A percentile compares a stretch with the other conserved stretches of the same genome.
These are phyloP conservation scores for Phytophthora capsici DNA, from an alignment of 352 stramenopile species.

Conservation along the genomic window DNA sequence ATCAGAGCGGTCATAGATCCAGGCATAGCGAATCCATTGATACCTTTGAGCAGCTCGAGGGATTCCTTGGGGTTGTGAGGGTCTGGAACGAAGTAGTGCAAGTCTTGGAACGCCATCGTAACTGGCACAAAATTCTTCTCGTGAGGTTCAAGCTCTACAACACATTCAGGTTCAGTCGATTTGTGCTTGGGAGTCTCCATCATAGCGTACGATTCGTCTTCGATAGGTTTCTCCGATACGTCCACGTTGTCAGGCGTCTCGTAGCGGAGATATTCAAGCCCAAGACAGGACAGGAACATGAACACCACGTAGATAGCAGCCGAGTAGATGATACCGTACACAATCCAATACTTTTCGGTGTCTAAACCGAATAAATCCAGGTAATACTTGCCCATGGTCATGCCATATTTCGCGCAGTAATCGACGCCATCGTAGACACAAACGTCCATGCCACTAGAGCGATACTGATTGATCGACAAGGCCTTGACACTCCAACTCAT, in stretches of 20 bases:
- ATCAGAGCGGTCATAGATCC: slow-evolving; percentile 32
- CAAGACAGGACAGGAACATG: slow-evolving; percentile 20
- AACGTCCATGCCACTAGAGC: slow-evolving; percentile 23
- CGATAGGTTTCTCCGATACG: slow-evolving; percentile 17
- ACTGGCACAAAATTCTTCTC: slow-evolving; percentile 33
- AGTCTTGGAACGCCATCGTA: slow-evolving; percentile 37
- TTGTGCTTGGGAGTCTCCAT: slow-evolving; percentile 23
- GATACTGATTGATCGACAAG: slow-evolving; percentile 44
- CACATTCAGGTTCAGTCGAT: slow-evolving; percentile 2
- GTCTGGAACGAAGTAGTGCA: slow-evolving; percentile 54
- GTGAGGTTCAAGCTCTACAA: slow-evolving; percentile 6
- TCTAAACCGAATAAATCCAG: slow-evolving; percentile 37
- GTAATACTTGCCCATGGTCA: slow-evolving; percentile 41
- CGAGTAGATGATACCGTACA: slow-evolving; percentile 22
- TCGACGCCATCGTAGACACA: slow-evolving; percentile 37
- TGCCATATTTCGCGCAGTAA: slow-evolving; percentile 27
- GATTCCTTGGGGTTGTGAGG: slow-evolving; percentile 44
- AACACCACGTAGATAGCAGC: slow-evolving; percentile 16
- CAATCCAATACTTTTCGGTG: slow-evolving; percentile 37
- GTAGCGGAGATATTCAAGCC: slow-evolving; percentile 19
- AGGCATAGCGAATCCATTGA: slow-evolving; percentile 20
- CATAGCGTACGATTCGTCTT: slow-evolving; percentile 15
- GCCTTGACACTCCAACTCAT: slow-evolving; percentile 45
- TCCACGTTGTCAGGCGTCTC: slow-evolving; percentile 19
- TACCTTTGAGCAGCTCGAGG: slow-evolving; percentile 33